These are phyloP conservation scores for Lolium rigidum DNA, from an alignment of 176 grass and related monocot species.

Conservation along the genomic window DNA sequence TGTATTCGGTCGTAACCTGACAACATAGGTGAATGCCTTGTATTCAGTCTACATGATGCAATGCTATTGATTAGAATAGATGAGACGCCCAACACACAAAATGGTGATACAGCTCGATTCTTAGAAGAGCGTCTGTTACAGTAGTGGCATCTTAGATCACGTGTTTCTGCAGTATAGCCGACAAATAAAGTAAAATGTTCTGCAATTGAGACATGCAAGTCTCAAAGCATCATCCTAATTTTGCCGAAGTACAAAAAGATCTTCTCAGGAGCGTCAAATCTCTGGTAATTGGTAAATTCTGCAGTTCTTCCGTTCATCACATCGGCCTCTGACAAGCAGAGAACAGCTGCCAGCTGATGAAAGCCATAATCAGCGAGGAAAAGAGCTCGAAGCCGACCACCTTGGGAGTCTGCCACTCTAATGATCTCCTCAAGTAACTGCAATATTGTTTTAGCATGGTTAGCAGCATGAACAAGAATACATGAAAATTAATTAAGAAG, in stretches of 20 bases:
- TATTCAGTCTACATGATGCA: background rate
- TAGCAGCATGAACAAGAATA: background rate
- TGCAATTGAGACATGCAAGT: background rate
- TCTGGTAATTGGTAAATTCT: background rate
- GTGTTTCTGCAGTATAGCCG: conserved; percentile 6
- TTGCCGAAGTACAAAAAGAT: conserved; percentile 27
- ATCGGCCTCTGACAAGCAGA: conserved; percentile 89
- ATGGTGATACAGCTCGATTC: conserved; percentile 20
- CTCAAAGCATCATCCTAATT: conserved; percentile 38
- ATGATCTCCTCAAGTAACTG: conserved; percentile 89
- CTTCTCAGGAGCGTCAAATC: background rate
- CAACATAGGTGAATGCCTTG: background rate
- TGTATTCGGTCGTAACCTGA: background rate
- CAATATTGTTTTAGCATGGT: conserved; percentile 35
- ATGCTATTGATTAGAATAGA: background rate
- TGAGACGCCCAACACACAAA: background rate
- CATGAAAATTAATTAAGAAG: background rate
- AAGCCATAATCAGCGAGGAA: conserved; percentile 89
- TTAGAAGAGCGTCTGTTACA: conserved; percentile 30
- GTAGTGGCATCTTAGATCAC: background rate
- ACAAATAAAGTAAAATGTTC: conserved; percentile 25
- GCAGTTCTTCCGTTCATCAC: conserved; percentile 7
- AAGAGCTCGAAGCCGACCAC: conserved; percentile 83
- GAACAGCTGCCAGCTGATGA: conserved; percentile 98
- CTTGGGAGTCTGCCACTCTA: conserved; percentile 83